Evolutionary conservation across 1,284 basidiomycete species (phyloP).

Genomic region (Cryptococcus sp.): DNA sequence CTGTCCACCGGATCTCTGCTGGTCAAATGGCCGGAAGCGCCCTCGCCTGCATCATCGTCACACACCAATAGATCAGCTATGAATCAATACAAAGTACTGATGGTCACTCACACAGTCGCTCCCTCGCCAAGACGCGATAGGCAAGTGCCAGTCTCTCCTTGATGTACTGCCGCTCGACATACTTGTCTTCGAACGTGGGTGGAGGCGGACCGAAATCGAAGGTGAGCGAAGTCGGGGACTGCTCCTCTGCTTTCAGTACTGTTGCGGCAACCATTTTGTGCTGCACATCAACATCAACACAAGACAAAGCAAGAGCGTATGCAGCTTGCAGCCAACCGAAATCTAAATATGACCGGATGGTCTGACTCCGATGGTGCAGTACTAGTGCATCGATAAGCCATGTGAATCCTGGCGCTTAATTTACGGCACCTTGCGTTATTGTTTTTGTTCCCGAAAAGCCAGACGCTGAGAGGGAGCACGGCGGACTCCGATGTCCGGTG

Average conservation of each 20-base stretch:
- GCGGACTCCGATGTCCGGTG: no score
- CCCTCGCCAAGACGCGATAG: constrained; percentile 23
- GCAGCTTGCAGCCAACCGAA: no score
- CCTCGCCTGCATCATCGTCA: constrained; percentile 52
- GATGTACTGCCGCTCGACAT: constrained; percentile 22
- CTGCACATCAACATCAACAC: no score
- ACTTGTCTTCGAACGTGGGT: constrained; percentile 26
- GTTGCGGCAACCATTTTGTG: no score
- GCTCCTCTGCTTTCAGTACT: background rate
- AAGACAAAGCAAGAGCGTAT: no score
- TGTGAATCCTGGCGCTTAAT: no score
- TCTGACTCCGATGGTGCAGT: no score
- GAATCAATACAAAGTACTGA: background rate
- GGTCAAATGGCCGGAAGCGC: constrained; percentile 66
- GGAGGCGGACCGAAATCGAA: constrained; percentile 27
- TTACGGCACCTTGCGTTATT: no score
- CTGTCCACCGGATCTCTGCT: constrained; percentile 60
- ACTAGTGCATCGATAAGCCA: no score
- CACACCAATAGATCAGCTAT: background rate
- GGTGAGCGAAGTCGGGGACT: constrained; percentile 7
- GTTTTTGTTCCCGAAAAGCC: no score
- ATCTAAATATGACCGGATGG: no score
- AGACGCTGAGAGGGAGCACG: no score
- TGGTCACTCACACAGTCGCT: constrained; percentile 19
- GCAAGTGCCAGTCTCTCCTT: constrained; percentile 29